Evolutionary conservation across 78 protist genomes (phyloP), one percentile per base, ranked within the genome.

Genomic region (Chrysochromulina parva): DNA sequence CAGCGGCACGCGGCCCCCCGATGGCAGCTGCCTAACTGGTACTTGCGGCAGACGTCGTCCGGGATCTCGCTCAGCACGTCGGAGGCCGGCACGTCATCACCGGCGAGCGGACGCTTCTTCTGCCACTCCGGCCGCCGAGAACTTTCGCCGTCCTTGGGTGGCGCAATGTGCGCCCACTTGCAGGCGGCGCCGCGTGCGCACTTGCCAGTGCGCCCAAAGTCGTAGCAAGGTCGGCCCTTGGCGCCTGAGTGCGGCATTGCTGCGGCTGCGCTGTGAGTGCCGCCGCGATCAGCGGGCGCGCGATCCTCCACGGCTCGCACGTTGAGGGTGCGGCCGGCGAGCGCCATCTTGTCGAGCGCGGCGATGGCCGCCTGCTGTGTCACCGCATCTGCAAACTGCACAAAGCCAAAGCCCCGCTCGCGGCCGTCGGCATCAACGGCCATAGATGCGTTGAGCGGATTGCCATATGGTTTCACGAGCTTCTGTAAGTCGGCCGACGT

Each of bases 211-310:
- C 62, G 62, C 24, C 62, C 62, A 17, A 74, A 74, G 24, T 74
- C 82, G 57, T 48, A 74, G 82, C 82, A 74, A 17, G 82, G 82
- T 55, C 82, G 54, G n/a, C 57, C 82, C 82, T 74, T 74, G 82
- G 24, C 24, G 50, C 28, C 50, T 2, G 58, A 6, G 62, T 38
- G 38, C 38, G 38, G 38, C 38, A 38, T 38, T 38, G 38, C 38
- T 38, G 38, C 38, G 38, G 38, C 38, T 38, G 38, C 38, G 38
- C 38, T 38, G 38, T 38, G 38, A 38, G 38, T 38, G 38, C 38
- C 38, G 62, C 7, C 62, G 7, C 13, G 62, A 58, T 58, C 57
- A 3, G 50, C 82, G 58, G 19, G 50, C 55, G 50, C 17, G 55
- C 82, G 82, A 13, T 74, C 82, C 55, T 74, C 82, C 26, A 74